Conservation (phyloP, 495 filamentous ascomycete genomes). For the Tuber microsphaerosporum region DNA sequence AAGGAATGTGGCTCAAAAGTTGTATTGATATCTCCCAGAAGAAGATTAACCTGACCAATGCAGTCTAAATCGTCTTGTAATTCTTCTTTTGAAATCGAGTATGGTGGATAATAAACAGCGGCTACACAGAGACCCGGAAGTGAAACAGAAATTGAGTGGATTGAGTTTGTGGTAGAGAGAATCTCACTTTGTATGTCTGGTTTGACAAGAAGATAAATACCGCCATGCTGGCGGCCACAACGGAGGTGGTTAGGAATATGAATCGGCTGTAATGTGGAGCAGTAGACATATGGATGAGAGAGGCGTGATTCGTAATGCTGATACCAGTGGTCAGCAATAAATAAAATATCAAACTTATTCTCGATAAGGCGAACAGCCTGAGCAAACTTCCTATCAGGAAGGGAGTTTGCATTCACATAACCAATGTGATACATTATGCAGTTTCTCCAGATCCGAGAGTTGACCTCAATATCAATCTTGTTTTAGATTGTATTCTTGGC, state of each 20-base stretch:
- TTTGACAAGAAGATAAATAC: not conserved
- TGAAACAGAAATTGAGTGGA: too few species aligned
- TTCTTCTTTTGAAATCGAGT: too few species aligned
- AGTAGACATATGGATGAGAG: not conserved
- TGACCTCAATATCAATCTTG: not conserved
- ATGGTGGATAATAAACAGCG: not conserved
- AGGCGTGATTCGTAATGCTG: not conserved
- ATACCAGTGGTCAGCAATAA: not conserved
- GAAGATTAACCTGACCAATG: too few species aligned
- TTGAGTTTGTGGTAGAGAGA: too few species aligned
- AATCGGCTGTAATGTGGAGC: not conserved
- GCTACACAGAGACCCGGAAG: too few species aligned
- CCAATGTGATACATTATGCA: not conserved
- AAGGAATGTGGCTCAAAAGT: too few species aligned
- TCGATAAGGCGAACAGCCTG: not conserved
- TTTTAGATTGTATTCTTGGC: too few species aligned
- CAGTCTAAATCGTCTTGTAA: too few species aligned
- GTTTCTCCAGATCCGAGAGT: fast-evolving
- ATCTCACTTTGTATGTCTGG: too few species aligned
- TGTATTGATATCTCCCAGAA: too few species aligned
- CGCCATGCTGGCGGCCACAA: too few species aligned
- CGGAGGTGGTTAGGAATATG: too few species aligned
- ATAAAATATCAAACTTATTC: not conserved
- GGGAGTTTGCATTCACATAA: not conserved
- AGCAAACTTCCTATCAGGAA: not conserved